These are phyloP conservation scores for Fusarium algeriense DNA, from an alignment of 2,329 filamentous ascomycete species.

Conservation along the genomic window DNA sequence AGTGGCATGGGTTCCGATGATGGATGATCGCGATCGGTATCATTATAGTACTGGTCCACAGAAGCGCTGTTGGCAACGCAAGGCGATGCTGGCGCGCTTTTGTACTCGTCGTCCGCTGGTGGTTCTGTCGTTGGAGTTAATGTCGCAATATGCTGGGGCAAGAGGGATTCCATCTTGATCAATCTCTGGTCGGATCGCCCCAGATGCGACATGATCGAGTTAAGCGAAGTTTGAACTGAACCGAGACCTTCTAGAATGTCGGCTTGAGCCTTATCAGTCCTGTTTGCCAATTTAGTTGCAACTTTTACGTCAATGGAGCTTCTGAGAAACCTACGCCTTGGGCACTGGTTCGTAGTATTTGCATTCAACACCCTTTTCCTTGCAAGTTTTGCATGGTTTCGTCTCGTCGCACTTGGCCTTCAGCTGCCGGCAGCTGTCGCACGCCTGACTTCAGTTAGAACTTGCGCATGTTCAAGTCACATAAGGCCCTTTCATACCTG, in stretches of 20 bases:
- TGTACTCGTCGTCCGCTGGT: conserved; percentile 48
- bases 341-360: conserved; percentile 91
- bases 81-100: conserved; percentile 39
- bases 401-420: conserved; percentile 94
- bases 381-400: conserved; percentile 85
- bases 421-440: conserved; percentile 86
- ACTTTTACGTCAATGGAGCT: background rate
- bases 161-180: conserved; percentile 50
- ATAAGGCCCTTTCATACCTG: conserved; percentile 61
- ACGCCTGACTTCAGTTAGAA: conserved; percentile 71
- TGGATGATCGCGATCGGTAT: conserved; percentile 44
- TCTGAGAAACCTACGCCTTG: conserved; percentile 76
- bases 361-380: conserved; percentile 85
- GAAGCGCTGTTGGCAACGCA: conserved; percentile 38
- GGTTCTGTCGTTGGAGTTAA: conserved; percentile 47
- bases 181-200: conserved; percentile 54
- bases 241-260: conserved; percentile 69
- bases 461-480: background rate
- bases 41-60: conserved; percentile 38
- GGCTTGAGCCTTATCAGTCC: conserved; percentile 70
- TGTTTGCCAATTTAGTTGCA: conserved; percentile 45
- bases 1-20: conserved; percentile 43
- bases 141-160: conserved; percentile 36
- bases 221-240: conserved; percentile 55
- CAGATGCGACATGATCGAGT: conserved; percentile 53